Evolutionary conservation across 169 alveolate species (phyloP).

Genomic region (Plasmodium relictum): DNA sequence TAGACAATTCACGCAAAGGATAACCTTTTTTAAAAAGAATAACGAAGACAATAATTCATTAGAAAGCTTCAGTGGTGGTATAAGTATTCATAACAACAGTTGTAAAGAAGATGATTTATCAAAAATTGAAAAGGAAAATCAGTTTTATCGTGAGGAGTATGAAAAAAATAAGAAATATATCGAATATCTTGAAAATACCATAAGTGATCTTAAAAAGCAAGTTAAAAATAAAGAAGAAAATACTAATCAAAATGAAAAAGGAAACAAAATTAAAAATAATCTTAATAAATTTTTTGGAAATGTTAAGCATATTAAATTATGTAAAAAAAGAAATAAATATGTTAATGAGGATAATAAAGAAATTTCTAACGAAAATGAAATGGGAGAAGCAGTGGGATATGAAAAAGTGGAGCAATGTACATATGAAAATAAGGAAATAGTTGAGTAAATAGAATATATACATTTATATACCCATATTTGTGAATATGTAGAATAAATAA

Average conservation of each 20-base stretch:
- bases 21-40: slow-evolving; percentile 48
- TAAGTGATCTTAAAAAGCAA: not conserved
- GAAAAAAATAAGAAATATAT: not conserved
- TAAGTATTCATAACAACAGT: not conserved
- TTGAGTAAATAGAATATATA: too few species aligned
- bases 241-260: not conserved
- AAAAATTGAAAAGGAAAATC: not conserved
- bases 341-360: not conserved
- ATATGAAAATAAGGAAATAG: not conserved
- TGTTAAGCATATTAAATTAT: not conserved
- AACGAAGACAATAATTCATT: not conserved
- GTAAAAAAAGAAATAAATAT: not conserved
- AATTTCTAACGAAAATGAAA: not conserved
- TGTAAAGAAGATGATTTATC: not conserved
- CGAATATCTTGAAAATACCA: not conserved
- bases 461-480: too few species aligned
- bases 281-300: not conserved
- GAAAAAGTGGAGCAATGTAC: slow-evolving; percentile 1
- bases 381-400: not conserved
- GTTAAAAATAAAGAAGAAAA: not conserved
- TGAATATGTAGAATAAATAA: too few species aligned
- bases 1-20: slow-evolving; percentile 33
- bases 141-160: not conserved
- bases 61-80: not conserved
- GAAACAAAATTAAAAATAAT: not conserved